Percentiles rank a stretch among this genome's conserved stretches.
Conservation (phyloP, 2,329 filamentous ascomycete genomes). For the Metarhizium anisopliae region DNA sequence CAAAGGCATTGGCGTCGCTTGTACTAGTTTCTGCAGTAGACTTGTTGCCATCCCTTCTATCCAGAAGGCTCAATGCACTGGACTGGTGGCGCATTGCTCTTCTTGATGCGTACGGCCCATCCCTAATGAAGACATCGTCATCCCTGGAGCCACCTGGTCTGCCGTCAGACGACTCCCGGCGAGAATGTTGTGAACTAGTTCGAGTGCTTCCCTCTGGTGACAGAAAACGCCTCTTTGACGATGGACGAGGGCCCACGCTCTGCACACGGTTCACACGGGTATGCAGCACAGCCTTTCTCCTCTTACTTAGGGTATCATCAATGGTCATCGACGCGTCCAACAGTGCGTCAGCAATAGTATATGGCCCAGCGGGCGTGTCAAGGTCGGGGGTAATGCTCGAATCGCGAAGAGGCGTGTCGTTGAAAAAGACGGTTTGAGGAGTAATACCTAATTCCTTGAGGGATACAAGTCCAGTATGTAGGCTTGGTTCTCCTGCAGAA, state of each 20-base stretch:
- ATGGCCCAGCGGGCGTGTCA: conserved; percentile 34
- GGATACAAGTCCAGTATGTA: conserved; percentile 45
- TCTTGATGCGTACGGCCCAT: conserved; percentile 33
- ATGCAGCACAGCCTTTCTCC: conserved; percentile 42
- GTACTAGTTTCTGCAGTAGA: conserved; percentile 50
- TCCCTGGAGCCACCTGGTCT: conserved; percentile 17
- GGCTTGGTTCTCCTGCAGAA: conserved; percentile 24
- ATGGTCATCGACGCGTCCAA: conserved; percentile 87
- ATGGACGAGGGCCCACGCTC: conserved; percentile 23
- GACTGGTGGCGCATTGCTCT: conserved; percentile 45
- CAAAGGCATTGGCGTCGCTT: conserved; percentile 50
- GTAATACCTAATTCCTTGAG: conserved; percentile 69
- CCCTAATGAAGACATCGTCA: conserved; percentile 27
- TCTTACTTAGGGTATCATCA: conserved; percentile 53
- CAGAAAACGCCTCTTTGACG: conserved; percentile 16
- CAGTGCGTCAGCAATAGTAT: conserved; percentile 83
- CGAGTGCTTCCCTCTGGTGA: conserved; percentile 21
- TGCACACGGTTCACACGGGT: conserved; percentile 36
- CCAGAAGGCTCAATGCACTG: conserved; percentile 51
- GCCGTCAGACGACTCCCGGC: conserved; percentile 24
- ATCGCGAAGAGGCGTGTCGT: conserved; percentile 55
- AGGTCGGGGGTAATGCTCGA: conserved; percentile 23
- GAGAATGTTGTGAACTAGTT: conserved; percentile 27
- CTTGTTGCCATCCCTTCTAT: conserved; percentile 50
- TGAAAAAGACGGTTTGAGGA: conserved; percentile 87